These are phyloP conservation scores for Hypomyces perniciosus DNA, from an alignment of 2,329 filamentous ascomycete genomes.

Conservation along the genomic window DNA sequence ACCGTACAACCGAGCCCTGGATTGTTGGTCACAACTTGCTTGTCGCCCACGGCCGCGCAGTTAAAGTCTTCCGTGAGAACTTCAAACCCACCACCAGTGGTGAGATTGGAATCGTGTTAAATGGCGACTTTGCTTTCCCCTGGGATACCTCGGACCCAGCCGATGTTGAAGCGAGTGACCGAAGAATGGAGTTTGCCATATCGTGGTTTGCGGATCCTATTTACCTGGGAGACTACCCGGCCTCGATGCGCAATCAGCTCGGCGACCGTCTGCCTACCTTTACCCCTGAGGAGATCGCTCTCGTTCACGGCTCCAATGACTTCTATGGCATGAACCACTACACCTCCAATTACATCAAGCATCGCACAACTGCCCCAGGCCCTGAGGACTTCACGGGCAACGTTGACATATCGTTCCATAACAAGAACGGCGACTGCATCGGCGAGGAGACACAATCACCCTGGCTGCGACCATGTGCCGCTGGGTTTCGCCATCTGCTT, in stretches of 20 bases:
- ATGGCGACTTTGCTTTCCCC: slow-evolving; percentile 76
- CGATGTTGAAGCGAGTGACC: slow-evolving; percentile 69
- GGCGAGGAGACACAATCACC: slow-evolving; percentile 76
- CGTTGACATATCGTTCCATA: slow-evolving; percentile 64
- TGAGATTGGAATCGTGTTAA: slow-evolving; percentile 81
- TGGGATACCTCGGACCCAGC: slow-evolving; percentile 72
- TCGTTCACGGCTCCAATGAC: slow-evolving; percentile 84
- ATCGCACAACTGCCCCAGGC: slow-evolving; percentile 55
- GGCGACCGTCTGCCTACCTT: slow-evolving; percentile 71
- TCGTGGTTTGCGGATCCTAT: slow-evolving; percentile 85
- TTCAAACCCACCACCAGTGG: slow-evolving; percentile 68
- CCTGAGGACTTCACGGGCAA: slow-evolving; percentile 68
- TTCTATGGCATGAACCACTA: slow-evolving; percentile 97
- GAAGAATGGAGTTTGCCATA: slow-evolving; percentile 83
- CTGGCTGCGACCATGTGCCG: slow-evolving; percentile 72
- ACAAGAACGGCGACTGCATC: slow-evolving; percentile 67
- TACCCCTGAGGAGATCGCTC: slow-evolving; percentile 62
- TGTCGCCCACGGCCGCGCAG: slow-evolving; percentile 71
- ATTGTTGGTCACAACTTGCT: slow-evolving; percentile 75
- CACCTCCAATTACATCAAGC: slow-evolving; percentile 79
- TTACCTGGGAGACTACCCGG: slow-evolving; percentile 79
- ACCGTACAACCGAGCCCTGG: slow-evolving; percentile 73
- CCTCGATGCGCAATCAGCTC: slow-evolving; percentile 75
- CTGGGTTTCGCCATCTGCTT: slow-evolving; percentile 71
- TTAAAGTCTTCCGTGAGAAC: slow-evolving; percentile 76